phyloP scores from a whole-genome alignment of 2,329 filamentous ascomycete species.

The Aspergillus sp. region DNA sequence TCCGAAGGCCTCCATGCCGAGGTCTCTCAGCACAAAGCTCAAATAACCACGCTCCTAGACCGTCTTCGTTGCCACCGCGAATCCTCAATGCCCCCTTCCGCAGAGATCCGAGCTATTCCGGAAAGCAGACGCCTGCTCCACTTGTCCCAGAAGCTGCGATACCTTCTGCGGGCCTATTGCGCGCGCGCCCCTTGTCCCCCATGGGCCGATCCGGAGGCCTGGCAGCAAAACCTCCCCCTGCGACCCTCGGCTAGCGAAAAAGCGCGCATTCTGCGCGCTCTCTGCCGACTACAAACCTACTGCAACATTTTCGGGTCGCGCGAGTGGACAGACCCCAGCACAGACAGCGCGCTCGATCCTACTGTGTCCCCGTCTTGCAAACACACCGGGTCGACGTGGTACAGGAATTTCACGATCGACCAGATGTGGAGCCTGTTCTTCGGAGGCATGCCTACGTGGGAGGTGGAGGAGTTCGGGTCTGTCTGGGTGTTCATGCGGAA shows the following conservation, averaged over 20 bases:
- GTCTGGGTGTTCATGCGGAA: constrained; percentile 14
- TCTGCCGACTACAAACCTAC: constrained; percentile 18
- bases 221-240: constrained; percentile 1
- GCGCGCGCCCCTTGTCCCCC: constrained; percentile 3
- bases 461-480: constrained; percentile 19
- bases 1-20: constrained; percentile 17
- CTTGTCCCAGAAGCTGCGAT: constrained; percentile 8
- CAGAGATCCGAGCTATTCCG: neutral
- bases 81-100: neutral
- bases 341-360: neutral
- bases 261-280: constrained; percentile 13
- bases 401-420: constrained; percentile 15
- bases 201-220: neutral
- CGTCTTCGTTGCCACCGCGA: constrained; percentile 10
- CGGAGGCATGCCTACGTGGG: constrained; percentile 15
- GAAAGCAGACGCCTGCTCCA: constrained; percentile 10
- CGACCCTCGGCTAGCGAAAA: constrained; percentile 4
- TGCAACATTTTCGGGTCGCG: constrained; percentile 17
- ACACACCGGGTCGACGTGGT: constrained; percentile 12
- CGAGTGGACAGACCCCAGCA: constrained; percentile 11
- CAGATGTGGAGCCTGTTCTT: constrained; percentile 19
- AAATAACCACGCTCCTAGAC: constrained; percentile 14
- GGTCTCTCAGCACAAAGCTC: constrained; percentile 4
- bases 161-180: constrained; percentile 5
- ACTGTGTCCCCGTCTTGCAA: neutral